Conservation (phyloP, 495 filamentous ascomycete species). For the Podospora pseudoanserina region DNA sequence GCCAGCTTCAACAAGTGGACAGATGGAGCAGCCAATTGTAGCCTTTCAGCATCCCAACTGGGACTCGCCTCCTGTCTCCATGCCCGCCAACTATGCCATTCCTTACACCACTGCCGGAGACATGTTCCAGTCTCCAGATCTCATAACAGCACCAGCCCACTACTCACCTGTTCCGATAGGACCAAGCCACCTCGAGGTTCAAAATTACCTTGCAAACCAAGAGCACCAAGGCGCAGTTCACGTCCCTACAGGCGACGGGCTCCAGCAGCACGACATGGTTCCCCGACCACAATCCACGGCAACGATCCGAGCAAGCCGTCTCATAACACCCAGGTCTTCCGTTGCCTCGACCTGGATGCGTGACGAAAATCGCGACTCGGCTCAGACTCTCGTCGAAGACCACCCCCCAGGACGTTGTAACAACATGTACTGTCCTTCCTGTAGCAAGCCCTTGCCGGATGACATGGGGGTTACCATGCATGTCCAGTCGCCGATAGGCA, state of each 20-base stretch:
- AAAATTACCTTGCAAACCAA: conserved; percentile 13
- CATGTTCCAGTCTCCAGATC: conserved; percentile 15
- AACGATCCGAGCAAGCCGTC: conserved; percentile 18
- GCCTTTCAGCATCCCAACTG: conserved; percentile 17
- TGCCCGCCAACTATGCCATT: conserved; percentile 19
- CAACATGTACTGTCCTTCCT: conserved; percentile 28
- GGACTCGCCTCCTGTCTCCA: conserved; percentile 16
- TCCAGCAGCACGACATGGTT: conserved; percentile 16
- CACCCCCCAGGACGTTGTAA: conserved; percentile 26
- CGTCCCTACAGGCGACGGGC: not conserved
- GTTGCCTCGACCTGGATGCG: conserved; percentile 23
- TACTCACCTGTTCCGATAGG: conserved; percentile 16
- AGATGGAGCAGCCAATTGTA: conserved; percentile 14
- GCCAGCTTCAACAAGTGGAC: conserved; percentile 7
- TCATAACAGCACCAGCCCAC: conserved; percentile 16
- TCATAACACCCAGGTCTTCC: conserved; percentile 26
- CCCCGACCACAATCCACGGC: conserved; percentile 14
- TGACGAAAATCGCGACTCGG: conserved; percentile 32
- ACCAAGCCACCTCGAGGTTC: conserved; percentile 15
- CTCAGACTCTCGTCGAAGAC: conserved; percentile 32
- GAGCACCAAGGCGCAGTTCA: conserved; percentile 13
- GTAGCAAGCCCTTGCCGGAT: conserved; percentile 24
- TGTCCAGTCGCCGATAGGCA: conserved; percentile 16
- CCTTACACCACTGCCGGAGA: conserved; percentile 19
- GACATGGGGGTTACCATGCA: conserved; percentile 10